Evolutionary conservation across 768 basidiomycete genomes (phyloP).

Genomic region (Boletus speciosus): DNA sequence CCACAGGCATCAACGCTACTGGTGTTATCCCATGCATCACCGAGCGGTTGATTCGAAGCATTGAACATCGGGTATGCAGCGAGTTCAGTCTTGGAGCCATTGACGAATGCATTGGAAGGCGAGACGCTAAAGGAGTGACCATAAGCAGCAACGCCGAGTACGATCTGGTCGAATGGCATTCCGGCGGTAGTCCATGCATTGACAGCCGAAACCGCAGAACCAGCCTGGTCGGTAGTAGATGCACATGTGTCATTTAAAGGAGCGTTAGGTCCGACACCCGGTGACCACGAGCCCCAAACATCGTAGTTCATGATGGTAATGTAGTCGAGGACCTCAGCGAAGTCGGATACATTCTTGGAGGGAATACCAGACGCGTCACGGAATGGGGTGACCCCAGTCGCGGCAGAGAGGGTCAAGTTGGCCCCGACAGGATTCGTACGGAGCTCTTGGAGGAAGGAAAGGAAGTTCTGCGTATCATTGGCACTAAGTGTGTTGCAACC

Average conservation of each 20-base stretch:
- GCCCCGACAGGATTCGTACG: conserved; percentile 48
- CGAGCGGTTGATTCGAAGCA: conserved; percentile 39
- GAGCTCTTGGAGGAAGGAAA: conserved; percentile 69
- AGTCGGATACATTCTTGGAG: conserved; percentile 63
- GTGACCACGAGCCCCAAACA: conserved; percentile 48
- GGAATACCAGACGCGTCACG: conserved; percentile 55
- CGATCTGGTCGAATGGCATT: conserved; percentile 64
- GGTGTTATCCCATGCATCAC: conserved; percentile 54
- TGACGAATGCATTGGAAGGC: conserved; percentile 34
- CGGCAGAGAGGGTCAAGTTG: conserved; percentile 64
- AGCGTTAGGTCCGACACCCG: conserved; percentile 71
- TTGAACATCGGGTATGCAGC: conserved; percentile 51
- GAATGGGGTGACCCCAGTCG: conserved; percentile 67
- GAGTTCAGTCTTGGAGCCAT: conserved; percentile 35
- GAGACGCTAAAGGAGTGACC: conserved; percentile 67
- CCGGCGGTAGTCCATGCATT: conserved; percentile 72
- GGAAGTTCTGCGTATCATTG: conserved; percentile 72
- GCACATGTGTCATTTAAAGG: conserved; percentile 79
- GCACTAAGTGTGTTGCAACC: conserved; percentile 60
- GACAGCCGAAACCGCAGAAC: conserved; percentile 75
- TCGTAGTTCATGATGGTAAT: conserved; percentile 68
- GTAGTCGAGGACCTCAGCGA: conserved; percentile 67
- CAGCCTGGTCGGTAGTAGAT: conserved; percentile 50
- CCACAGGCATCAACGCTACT: conserved; percentile 57
- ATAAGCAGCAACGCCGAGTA: conserved; percentile 79